Percentiles rank a stretch among this genome's conserved stretches.
Evolutionary conservation across 352 stramenopile species (phyloP).

Genomic region (Phytophthora multivora): DNA sequence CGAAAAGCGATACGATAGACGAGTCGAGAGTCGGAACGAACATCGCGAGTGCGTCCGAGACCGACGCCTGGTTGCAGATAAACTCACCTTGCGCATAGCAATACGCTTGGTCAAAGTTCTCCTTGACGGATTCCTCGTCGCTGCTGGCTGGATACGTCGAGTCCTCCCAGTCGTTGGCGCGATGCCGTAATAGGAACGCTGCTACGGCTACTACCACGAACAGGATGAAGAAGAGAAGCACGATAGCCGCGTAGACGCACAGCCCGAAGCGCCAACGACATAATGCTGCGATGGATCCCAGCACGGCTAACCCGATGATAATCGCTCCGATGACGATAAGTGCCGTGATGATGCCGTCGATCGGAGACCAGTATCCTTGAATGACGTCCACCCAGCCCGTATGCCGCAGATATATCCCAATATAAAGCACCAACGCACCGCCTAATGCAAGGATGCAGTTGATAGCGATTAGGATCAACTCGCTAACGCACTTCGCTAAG

Average conservation of each 20-base stretch:
- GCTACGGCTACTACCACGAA: constrained; percentile 55
- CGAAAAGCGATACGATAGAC: constrained; percentile 40
- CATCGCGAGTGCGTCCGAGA: constrained; percentile 55
- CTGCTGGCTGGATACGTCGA: constrained; percentile 52
- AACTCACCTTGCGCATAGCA: constrained; percentile 79
- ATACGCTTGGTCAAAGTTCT: constrained; percentile 68
- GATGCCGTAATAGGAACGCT: constrained; percentile 51
- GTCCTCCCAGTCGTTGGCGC: constrained; percentile 50
- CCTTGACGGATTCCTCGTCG: constrained; percentile 57
- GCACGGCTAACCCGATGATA: constrained; percentile 61
- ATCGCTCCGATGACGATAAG: constrained; percentile 57
- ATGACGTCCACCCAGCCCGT: constrained; percentile 71
- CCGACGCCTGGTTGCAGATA: constrained; percentile 65
- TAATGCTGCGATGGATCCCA: constrained; percentile 61
- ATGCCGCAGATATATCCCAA: constrained; percentile 46
- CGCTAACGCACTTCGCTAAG: constrained; percentile 35
- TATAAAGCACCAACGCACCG: constrained; percentile 59
- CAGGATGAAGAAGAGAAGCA: constrained; percentile 57
- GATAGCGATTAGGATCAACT: constrained; percentile 58
- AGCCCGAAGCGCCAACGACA: constrained; percentile 65
- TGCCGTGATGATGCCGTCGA: constrained; percentile 47
- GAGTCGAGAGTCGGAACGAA: constrained; percentile 50
- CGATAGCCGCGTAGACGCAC: constrained; percentile 55
- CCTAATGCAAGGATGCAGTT: constrained; percentile 66
- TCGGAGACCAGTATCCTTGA: constrained; percentile 54